Evolutionary conservation across 768 basidiomycete species (phyloP), one percentile per base, ranked within the genome.

Genomic region (Tricholoma matsutake): DNA sequence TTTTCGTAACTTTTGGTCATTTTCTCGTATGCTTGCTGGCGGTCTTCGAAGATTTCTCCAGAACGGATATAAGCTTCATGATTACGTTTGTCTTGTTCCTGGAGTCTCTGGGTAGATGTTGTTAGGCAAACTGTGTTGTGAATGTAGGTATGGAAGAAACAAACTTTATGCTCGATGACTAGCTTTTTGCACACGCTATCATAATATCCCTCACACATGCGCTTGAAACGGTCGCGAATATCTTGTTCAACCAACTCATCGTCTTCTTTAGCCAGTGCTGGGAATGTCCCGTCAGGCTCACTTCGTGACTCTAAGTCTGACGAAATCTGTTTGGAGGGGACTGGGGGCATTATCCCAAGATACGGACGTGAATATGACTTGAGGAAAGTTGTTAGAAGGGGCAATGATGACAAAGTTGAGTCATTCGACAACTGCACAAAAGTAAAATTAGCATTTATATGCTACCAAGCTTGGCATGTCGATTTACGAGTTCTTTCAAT

Each of bases 1-100:
- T 96, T 94, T 75, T 99, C 97, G 67, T 98, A 98, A 49, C 87
- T 83, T 74, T 92, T 94, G 39, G 94, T 95, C 92, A 98, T 97
- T 77, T 94, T 95, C 78, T 99, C 97, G 71, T 99, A 99, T 9
- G 92, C 94, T 73, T 98, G 96, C 72, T 98, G 96, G 34, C 97
- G 86, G 72, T 99, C 97, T 70, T 99, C 97, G 66, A 99, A 99
- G 63, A 99, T 98, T 75, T 99, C 96, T 28, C 97, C 97, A 2
- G 96, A 98, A 32, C 96, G 93, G 65, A 99, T 98, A 71, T 99
- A 99, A 60, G 97, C 97, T 78, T 99, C 97, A 71, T 98, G 96
- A 68, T 99, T 99, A 55, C 91, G 83, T 63, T 89, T 88, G 73
- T 98, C 97, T 76, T 97, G 96, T 65, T 97, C 94, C 87, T 98